phyloP scores from a whole-genome alignment of 805 yeast genomes.

The Metschnikowia lachancei region DNA sequence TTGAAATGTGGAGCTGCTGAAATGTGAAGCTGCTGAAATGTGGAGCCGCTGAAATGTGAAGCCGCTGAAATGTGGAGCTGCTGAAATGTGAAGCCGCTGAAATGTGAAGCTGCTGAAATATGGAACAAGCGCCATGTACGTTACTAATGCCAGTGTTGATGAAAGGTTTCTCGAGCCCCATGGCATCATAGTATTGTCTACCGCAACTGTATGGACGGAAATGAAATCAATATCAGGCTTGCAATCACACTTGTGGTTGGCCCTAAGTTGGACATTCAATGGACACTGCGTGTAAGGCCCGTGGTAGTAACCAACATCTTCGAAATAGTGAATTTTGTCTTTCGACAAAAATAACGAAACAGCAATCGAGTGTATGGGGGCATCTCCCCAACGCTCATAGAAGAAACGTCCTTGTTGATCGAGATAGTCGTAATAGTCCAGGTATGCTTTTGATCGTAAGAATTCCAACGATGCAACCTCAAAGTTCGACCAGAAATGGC shows the following conservation, averaged over 20 bases:
- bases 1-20: too few species aligned
- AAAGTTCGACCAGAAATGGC: too few species aligned
- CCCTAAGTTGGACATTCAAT: conserved; percentile 53
- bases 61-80: too few species aligned
- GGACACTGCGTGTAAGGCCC: conserved; percentile 84
- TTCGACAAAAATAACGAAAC: conserved; percentile 73
- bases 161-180: conserved; percentile 58
- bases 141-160: too few species aligned
- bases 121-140: too few species aligned
- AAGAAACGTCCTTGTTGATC: conserved; percentile 75
- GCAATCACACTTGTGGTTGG: conserved; percentile 67
- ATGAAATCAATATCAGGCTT: conserved; percentile 66
- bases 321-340: conserved; percentile 70
- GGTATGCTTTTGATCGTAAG: conserved; percentile 72
- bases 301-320: conserved; percentile 82
- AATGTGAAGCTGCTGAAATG: too few species aligned
- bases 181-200: conserved; percentile 54
- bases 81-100: too few species aligned
- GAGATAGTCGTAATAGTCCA: conserved; percentile 60
- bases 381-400: conserved; percentile 93
- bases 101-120: too few species aligned
- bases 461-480: conserved; percentile 71
- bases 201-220: conserved; percentile 76
- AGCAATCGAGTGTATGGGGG: conserved; percentile 88
- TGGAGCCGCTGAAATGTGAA: too few species aligned